Evolutionary conservation across 176 grass and related monocot genomes (phyloP).

Genomic region (Guadua angustifolia): DNA sequence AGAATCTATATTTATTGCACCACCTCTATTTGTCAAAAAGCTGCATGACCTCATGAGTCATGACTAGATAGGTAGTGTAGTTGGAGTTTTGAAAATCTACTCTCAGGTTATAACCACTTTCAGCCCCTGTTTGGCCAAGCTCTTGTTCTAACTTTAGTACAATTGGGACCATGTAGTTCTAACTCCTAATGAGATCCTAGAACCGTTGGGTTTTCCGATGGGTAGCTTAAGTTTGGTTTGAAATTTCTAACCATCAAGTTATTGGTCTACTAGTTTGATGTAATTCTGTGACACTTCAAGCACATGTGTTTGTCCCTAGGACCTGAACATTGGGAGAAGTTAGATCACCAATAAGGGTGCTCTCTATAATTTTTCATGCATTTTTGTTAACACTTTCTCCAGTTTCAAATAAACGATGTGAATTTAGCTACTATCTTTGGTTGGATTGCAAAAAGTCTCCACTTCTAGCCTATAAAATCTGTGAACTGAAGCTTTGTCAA

Average conservation of each 20-base stretch:
- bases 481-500: slow-evolving; percentile 12
- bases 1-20: slow-evolving; percentile 14
- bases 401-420: not conserved
- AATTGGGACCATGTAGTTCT: slow-evolving; percentile 26
- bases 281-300: not conserved
- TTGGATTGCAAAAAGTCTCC: not conserved
- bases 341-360: not conserved
- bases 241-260: slow-evolving; percentile 6
- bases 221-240: slow-evolving; percentile 14
- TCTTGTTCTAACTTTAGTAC: slow-evolving; percentile 19
- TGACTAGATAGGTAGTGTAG: not conserved
- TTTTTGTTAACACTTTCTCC: slow-evolving; percentile 6
- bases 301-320: slow-evolving; percentile 9
- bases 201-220: not conserved
- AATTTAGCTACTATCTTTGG: slow-evolving; percentile 2
- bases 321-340: slow-evolving; percentile 18
- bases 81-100: slow-evolving; percentile 5
- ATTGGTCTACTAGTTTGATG: slow-evolving; percentile 27
- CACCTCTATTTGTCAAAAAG: slow-evolving; percentile 14
- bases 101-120: slow-evolving; percentile 1
- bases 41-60: not conserved
- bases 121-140: not conserved
- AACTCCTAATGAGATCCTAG: slow-evolving; percentile 13
- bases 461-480: not conserved
- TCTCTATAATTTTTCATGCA: not conserved